Base-by-base conservation (phyloP, 345 rosid species). In the Linum lewisii region DNA sequence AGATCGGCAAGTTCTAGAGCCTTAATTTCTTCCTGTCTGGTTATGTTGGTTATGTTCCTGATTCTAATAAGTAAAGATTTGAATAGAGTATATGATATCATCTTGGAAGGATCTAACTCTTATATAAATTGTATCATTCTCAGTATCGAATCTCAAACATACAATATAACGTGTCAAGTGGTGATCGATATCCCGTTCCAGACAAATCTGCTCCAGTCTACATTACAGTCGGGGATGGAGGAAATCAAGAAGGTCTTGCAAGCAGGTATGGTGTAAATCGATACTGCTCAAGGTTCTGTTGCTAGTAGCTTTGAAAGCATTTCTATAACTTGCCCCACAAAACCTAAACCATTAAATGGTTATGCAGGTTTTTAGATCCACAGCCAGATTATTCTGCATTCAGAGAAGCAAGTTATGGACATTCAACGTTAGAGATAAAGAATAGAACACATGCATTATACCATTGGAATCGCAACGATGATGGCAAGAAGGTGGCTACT, bases 311-410 rank as follows among this genome's bases (percentile, higher is more conserved):
- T 20, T 22, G 44, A 15, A 58, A 4, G 4, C 26, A 63, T 10
- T 42, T 9, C 21, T 7, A 19, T 4, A 19, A 21, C 54, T 22
- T 55, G 25, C 63, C 50, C 4, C 26, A n/a, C n/a, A n/a, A n/a
- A n/a, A n/a, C n/a, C n/a, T n/a, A 2, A n/a, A 5, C 56, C 56
- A 21, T 19, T 21, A 5, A 21, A 62, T 61, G 61, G 19, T 54
- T 60, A 24, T 76, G 36, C 69, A 93, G 96, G 66, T 93, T 87
- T 66, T 83, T 59, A 62, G 79, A 84, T 65, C 99, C 97, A 50
- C 97, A 93, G 54, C 96, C 99, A 59, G 86, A 82, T 21, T 85
- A 89, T 65, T 93, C 99, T 47, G 97, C 96, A 62, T 93, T 89
- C 64, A 70, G 97, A 57, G 99, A 93, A 85, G 88, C 97, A 72